Evolutionary conservation across 108 stramenopile genomes (phyloP).

Genomic region (Skeletonema costatum): DNA sequence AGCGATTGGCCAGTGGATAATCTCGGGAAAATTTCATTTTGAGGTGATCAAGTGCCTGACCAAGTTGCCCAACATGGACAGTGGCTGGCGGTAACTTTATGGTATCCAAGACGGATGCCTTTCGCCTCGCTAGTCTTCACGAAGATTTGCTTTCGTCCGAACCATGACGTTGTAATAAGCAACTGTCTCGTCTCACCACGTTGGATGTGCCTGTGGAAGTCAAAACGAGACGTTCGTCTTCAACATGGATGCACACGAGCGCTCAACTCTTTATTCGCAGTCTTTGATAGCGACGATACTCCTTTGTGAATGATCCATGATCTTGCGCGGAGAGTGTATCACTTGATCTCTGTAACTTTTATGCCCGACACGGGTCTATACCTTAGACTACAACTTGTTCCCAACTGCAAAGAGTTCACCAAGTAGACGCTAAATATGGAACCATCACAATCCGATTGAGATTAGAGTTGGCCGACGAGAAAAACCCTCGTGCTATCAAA

Average conservation of each 20-base stretch:
- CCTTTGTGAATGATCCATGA: slow-evolving; percentile 62
- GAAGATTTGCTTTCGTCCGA: slow-evolving; percentile 61
- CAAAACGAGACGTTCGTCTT: slow-evolving; percentile 77
- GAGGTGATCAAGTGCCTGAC: slow-evolving; percentile 73
- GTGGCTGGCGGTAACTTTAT: slow-evolving; percentile 46
- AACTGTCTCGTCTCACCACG: slow-evolving; percentile 77
- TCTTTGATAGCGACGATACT: slow-evolving; percentile 76
- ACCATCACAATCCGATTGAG: slow-evolving; percentile 49
- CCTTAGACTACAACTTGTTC: slow-evolving; percentile 66
- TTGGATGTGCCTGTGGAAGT: slow-evolving; percentile 82
- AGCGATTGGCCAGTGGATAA: slow-evolving; percentile 69
- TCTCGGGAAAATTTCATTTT: slow-evolving; percentile 69
- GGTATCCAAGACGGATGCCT: slow-evolving; percentile 81
- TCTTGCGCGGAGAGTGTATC: slow-evolving; percentile 77
- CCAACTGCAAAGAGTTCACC: slow-evolving; percentile 38
- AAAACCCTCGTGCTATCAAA: slow-evolving; percentile 52
- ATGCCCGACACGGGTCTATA: slow-evolving; percentile 58
- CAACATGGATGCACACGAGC: slow-evolving; percentile 66
- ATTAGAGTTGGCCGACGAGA: slow-evolving; percentile 64
- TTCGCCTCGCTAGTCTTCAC: slow-evolving; percentile 72
- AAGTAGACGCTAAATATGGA: slow-evolving; percentile 21
- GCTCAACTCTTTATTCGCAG: slow-evolving; percentile 69
- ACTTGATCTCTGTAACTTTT: slow-evolving; percentile 71
- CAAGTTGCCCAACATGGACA: slow-evolving; percentile 78
- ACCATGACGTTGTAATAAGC: slow-evolving; percentile 81